Base-by-base conservation (phyloP, 2,329 filamentous ascomycete species). In the Fusarium sp. region DNA sequence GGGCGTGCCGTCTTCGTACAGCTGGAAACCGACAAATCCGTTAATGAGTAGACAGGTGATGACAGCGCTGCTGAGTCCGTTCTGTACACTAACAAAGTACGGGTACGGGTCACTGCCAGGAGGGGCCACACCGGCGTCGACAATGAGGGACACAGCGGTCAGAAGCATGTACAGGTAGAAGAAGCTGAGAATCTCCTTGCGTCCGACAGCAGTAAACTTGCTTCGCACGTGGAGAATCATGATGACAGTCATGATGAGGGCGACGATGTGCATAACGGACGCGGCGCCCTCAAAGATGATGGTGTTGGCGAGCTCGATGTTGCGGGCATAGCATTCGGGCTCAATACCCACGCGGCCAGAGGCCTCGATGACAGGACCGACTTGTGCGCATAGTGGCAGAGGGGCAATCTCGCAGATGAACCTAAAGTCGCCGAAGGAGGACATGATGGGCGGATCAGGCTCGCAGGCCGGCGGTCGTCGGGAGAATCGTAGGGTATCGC, bases 201-300 rank as follows among this genome's bases (percentile, higher is more conserved):
- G 90, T 68, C 91, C 96, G 78, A 99, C 97, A 79, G 97, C 97
- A 25, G 97, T 99, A 84, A 99, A 99, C 85, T 99, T 99, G 79
- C 94, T 96, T 78, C 97, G 91, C 73, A 99, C 94, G 83, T 99
- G 97, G 74, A 99, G 88, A 71, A 99, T 95, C 97, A 99, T 99
- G 79, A 98, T 93, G 10, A 96, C 93, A 5, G 95, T 97, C 96
- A 99, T 98, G 78, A 92, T 87, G 69, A 99, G 87, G 16, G 96
- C 94, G 66, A 93, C 86, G 76, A 99, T 98, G 84, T 99, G 97
- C 85, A 97, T 94, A 80, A 96, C 95, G 71, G 94, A 94, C 25
- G 95, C 92, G 31, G 95, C 97, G 80, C 92, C 94, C 85, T 98
- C 92, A 82, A 99, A 99, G 80, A 99, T 99, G 85, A 98, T 96